Conservation (phyloP, 345 rosid species). For the Euphorbia peplus region DNA sequence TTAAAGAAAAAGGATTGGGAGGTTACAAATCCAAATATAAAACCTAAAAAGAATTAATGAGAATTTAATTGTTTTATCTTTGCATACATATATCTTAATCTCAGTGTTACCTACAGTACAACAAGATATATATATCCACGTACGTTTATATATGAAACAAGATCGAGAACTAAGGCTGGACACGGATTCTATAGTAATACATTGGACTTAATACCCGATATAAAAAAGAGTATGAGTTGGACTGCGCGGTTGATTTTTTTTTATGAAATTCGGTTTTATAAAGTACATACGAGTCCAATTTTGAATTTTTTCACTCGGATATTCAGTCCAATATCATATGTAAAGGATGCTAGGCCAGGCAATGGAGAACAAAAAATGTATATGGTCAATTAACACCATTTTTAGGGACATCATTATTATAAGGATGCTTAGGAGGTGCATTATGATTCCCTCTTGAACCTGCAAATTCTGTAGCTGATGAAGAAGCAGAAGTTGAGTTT, state of each 20-base stretch:
- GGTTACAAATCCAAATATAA: too few species aligned
- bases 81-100: neutral
- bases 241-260: too few species aligned
- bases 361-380: neutral
- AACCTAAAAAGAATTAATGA: neutral
- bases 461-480: slow-evolving; percentile 71
- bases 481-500: slow-evolving; percentile 80
- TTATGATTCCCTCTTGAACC: slow-evolving; percentile 43
- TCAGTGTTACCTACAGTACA: neutral
- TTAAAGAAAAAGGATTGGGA: too few species aligned
- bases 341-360: too few species aligned
- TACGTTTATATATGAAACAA: neutral
- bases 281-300: too few species aligned
- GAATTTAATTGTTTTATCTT: neutral
- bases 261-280: too few species aligned
- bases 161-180: too few species aligned
- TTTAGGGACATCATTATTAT: slow-evolving; percentile 43
- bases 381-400: slow-evolving; percentile 21
- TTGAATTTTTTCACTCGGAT: too few species aligned
- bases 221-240: too few species aligned
- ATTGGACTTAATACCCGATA: too few species aligned
- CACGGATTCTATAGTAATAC: too few species aligned
- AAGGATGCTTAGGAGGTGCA: slow-evolving; percentile 42
- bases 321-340: too few species aligned
- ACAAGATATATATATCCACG: neutral